These are phyloP conservation scores for Blastocystis sp. DNA, from an alignment of 352 stramenopile genomes.

Conservation along the genomic window DNA sequence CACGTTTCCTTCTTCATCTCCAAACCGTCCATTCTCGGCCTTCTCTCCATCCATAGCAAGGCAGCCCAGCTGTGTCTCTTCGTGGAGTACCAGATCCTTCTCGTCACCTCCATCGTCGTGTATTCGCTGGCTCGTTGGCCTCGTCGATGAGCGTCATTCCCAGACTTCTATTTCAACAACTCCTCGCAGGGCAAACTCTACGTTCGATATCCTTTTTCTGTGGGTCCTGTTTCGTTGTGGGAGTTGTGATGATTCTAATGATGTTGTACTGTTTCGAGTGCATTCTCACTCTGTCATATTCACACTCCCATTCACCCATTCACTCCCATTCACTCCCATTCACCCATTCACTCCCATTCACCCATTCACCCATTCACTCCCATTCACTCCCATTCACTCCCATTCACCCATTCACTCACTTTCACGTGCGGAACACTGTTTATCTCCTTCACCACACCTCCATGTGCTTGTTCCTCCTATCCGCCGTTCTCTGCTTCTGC, in stretches of 20 bases:
- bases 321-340: too few relatives aligned
- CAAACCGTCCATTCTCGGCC: slow-evolving; percentile 3
- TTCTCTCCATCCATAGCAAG: neutral
- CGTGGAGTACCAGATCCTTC: neutral
- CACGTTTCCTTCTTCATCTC: slow-evolving; percentile 56
- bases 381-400: too few relatives aligned
- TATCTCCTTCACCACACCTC: neutral
- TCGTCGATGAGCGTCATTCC: neutral
- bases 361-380: too few relatives aligned
- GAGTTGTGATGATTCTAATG: too few relatives aligned
- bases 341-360: too few relatives aligned
- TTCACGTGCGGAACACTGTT: neutral
- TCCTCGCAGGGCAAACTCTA: neutral
- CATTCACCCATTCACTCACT: too few relatives aligned
- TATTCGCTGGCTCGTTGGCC: slow-evolving; percentile 3
- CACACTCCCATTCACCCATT: too few relatives aligned
- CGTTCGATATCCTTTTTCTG: slow-evolving; percentile 48
- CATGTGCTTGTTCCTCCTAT: neutral
- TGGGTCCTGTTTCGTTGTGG: neutral
- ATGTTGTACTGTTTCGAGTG: too few relatives aligned
- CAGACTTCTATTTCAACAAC: slow-evolving; percentile 42
- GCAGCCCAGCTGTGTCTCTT: slow-evolving; percentile 18
- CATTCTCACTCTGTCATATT: too few relatives aligned
- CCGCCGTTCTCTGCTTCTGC: neutral
- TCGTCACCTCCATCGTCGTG: neutral